Evolutionary conservation across 2,329 filamentous ascomycete genomes (phyloP), one percentile per base, ranked within the genome.

Genomic region (Colletotrichum filicis): DNA sequence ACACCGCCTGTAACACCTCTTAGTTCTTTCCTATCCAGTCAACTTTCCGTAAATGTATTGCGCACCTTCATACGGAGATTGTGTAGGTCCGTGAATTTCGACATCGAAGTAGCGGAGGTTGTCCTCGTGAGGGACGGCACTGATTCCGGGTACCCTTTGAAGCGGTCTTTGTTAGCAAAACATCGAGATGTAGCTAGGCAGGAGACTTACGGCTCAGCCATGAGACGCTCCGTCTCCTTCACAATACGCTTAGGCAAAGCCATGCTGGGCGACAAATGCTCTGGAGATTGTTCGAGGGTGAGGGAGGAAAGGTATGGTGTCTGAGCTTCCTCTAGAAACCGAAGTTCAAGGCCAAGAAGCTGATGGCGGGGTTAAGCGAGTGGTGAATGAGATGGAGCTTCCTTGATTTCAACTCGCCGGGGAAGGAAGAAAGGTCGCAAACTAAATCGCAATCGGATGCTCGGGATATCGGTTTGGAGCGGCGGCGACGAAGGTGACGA

Each of bases 51-150:
- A 16, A 42, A 5, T 56, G 14, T 32, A 22, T 14, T 64, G 79
- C 86, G 71, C 80, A 97, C 96, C 95, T 88, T 98, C 95, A 81
- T 98, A 98, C 73, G 97, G 97, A 69, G 96, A 98, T 80, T 95
- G 93, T 52, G 92, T 91, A 26, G 96, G 96, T 6, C 96, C 96
- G 81, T 98, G 92, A 81, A 99, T 98, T 79, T 94, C 95, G 77
- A 99, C 97, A 82, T 99, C 97, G 80, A 99, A 99, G 85, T 99
- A 99, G 78, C 97, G 91, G 71, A 98, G 90, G 85, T 99, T 99
- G 79, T 99, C 97, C 79, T 98, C 95, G 83, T 98, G 97, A 61
- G 97, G 97, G 65, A 97, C 88, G 62, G 97, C 97, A 79, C 94
- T 97, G 85, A 99, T 99, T 74, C 97, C 97, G 35, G 96, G 95